Base-by-base conservation (phyloP, 768 basidiomycete species). In the Amanita rubescens region DNA sequence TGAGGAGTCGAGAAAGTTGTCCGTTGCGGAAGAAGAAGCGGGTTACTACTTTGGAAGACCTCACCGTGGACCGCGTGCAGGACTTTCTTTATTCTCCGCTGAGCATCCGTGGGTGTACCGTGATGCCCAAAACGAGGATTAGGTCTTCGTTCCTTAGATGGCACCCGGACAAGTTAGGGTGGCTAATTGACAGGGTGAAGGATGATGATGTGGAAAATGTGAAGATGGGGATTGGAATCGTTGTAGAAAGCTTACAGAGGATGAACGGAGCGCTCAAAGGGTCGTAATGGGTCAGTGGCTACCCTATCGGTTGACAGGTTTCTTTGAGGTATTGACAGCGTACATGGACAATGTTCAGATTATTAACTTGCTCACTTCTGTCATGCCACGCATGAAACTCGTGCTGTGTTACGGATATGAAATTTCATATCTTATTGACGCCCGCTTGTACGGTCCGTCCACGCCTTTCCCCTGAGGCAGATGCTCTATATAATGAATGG, bases 131-230 rank as follows among this genome's bases (percentile, higher is more conserved):
- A 65, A 81, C 82, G 41, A 69, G 77, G 37, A 67, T 88, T 5
- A 74, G 85, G 32, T 74, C 72, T 45, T 80, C 82, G 0, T 65
- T 90, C 41, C 65, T 88, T 53, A 73, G 82, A 8, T 87, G 82
- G 78, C 84, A 85, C 61, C 84, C 85, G 1, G 84, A 86, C 63
- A 85, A 85, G 67, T 68, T 79, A 58, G 71, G 75, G 3, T 52
- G 57, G 2, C 55, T 82, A 14, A 59, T 81, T n/a, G 56, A 62
- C 14, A 70, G 73, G 33, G 73, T 80, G 7, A 63, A 65, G 1
- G 68, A 70, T 2, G 70, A 72, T n/a, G 78, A 82, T 53, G 52
- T 65, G 55, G 71, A 74, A 17, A 65, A 60, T 5, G 76, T 82
- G 8, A 67, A 62, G 22, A 69, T 73, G 46, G 82, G 79, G 0